Conservation (phyloP, 345 rosid genomes). For the Citrus unshiu region DNA sequence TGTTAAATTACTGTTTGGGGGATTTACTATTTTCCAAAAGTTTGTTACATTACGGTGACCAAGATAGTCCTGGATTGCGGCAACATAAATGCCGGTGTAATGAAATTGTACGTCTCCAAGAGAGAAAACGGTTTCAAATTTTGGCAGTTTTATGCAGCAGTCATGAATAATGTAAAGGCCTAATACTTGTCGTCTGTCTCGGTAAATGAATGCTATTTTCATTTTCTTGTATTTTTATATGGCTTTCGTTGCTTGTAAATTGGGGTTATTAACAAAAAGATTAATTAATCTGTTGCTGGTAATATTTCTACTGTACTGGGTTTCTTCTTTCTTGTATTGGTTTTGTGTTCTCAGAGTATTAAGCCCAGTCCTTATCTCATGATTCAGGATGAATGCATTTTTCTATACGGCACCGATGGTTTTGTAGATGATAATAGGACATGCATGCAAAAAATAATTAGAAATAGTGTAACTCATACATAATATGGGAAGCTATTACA, state of each 20-base stretch:
- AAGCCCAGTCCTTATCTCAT: background rate
- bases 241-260: background rate
- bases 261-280: background rate
- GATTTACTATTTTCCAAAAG: too few species aligned
- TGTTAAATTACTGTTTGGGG: background rate
- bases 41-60: too few species aligned
- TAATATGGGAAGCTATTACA: slow-evolving; percentile 1
- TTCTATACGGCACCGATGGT: too few species aligned
- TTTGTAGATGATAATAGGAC: background rate
- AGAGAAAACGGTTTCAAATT: background rate
- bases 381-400: background rate
- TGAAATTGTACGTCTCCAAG: background rate
- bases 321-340: background rate
- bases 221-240: background rate
- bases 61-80: background rate
- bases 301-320: background rate
- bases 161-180: background rate
- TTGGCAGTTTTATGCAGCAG: background rate
- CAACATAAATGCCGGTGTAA: background rate
- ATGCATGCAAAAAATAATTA: background rate
- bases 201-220: background rate
- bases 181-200: background rate
- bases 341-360: background rate
- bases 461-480: background rate
- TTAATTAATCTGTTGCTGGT: background rate